A percentile compares a stretch with the other conserved stretches of the same genome.
These are phyloP conservation scores for Acidiella bohemica DNA, from an alignment of 495 filamentous ascomycete species.

Conservation along the genomic window DNA sequence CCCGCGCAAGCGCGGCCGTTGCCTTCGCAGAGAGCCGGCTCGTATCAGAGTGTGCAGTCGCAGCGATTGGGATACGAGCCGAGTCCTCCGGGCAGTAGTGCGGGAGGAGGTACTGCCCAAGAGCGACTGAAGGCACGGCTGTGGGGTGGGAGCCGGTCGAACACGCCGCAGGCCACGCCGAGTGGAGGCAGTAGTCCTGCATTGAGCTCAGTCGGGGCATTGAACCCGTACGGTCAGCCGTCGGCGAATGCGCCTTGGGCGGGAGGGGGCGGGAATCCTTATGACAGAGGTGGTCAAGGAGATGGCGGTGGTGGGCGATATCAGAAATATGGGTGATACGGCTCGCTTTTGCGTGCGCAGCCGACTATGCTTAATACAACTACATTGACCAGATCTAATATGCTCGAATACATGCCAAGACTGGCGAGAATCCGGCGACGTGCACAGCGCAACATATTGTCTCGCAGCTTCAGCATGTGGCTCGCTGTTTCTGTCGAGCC, in stretches of 20 bases:
- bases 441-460: too few species aligned
- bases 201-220: background rate
- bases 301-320: too few species aligned
- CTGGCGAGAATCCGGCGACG: too few species aligned
- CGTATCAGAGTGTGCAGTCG: constrained; percentile 43
- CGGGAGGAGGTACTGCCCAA: constrained; percentile 41
- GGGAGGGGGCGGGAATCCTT: constrained; percentile 2
- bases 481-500: too few species aligned
- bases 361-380: too few species aligned
- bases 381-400: too few species aligned
- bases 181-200: constrained; percentile 6
- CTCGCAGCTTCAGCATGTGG: too few species aligned
- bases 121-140: constrained; percentile 54
- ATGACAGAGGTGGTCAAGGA: constrained; percentile 1
- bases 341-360: too few species aligned
- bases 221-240: constrained; percentile 6
- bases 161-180: too few species aligned
- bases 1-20: constrained; percentile 37
- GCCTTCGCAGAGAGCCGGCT: constrained; percentile 58
- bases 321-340: too few species aligned
- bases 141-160: constrained; percentile 37
- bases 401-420: too few species aligned
- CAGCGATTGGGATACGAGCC: constrained; percentile 20
- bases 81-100: constrained; percentile 29
- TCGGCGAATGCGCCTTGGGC: constrained; percentile 3